These are phyloP conservation scores for Groenewaldozyma sp. DNA, from an alignment of 1,139 yeast genomes.

Conservation along the genomic window DNA sequence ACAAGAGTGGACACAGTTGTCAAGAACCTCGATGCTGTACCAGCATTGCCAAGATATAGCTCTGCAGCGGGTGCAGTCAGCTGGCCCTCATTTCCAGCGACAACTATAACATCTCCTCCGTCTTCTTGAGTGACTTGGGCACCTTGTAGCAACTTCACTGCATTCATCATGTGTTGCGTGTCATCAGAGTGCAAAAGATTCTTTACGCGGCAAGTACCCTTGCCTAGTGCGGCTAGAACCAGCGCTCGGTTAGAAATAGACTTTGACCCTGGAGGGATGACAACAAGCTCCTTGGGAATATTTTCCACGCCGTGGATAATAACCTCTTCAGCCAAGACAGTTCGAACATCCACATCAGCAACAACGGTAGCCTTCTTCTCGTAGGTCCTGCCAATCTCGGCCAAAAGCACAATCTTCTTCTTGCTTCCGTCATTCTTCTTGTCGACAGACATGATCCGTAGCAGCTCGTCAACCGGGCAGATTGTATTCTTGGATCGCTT, in stretches of 20 bases:
- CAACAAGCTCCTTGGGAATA: conserved; percentile 38
- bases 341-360: conserved; percentile 67
- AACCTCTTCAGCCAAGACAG: conserved; percentile 78
- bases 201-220: conserved; percentile 72
- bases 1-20: conserved; percentile 87
- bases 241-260: conserved; percentile 94
- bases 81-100: conserved; percentile 80
- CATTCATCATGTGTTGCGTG: conserved; percentile 88
- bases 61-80: conserved; percentile 51
- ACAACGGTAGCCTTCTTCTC: conserved; percentile 85
- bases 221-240: conserved; percentile 83
- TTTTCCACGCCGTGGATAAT: conserved; percentile 39
- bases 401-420: conserved; percentile 77
- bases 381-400: conserved; percentile 78
- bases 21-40: conserved; percentile 93
- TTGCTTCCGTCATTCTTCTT: conserved; percentile 91
- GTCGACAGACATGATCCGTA: conserved; percentile 87
- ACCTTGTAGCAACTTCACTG: conserved; percentile 70
- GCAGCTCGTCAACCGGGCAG: conserved; percentile 62
- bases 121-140: conserved; percentile 70
- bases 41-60: conserved; percentile 91
- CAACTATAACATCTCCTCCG: conserved; percentile 80
- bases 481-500: conserved; percentile 59
- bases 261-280: conserved; percentile 93
- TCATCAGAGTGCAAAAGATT: conserved; percentile 91